phyloP scores from a whole-genome alignment of 1,284 basidiomycete genomes.

The Ceratobasidium theobromae region DNA sequence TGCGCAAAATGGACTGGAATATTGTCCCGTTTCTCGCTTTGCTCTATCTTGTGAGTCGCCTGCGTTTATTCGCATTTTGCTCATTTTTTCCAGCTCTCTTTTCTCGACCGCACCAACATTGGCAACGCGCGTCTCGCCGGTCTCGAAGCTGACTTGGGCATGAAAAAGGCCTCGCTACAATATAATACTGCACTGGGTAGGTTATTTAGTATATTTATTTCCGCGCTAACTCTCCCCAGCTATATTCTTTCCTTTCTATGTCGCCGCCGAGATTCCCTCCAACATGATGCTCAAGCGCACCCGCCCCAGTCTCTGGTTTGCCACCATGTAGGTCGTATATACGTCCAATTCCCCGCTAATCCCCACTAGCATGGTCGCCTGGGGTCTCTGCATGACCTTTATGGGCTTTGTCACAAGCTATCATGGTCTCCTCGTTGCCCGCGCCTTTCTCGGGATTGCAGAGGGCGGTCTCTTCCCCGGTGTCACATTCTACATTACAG shows the following conservation, averaged over 20 bases:
- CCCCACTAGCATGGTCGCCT: conserved; percentile 17
- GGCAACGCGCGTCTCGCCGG: conserved; percentile 58
- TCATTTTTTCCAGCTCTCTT: conserved; percentile 31
- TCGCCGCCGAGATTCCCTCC: conserved; percentile 49
- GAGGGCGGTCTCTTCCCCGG: conserved; percentile 69
- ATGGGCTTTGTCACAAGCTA: conserved; percentile 51
- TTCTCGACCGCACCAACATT: conserved; percentile 72
- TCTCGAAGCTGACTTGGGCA: conserved; percentile 37
- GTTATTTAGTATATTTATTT: too few relatives aligned
- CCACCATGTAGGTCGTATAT: neutral
- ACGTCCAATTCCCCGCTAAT: neutral
- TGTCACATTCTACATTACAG: conserved; percentile 56
- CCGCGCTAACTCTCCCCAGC: too few relatives aligned
- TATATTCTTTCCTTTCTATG: conserved; percentile 63
- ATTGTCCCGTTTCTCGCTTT: conserved; percentile 50
- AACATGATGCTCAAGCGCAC: conserved; percentile 58
- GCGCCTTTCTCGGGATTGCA: conserved; percentile 66
- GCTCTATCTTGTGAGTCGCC: conserved; percentile 71
- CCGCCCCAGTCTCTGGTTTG: conserved; percentile 51
- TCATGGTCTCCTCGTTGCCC: conserved; percentile 55
- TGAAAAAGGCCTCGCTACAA: conserved; percentile 21
- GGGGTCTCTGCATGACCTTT: conserved; percentile 54
- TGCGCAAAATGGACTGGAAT: conserved; percentile 34
- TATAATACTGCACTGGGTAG: conserved; percentile 33
- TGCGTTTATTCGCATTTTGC: conserved; percentile 39